Conservation (phyloP, 2,329 filamentous ascomycete species). For the Pestalotiopsis sp. region DNA sequence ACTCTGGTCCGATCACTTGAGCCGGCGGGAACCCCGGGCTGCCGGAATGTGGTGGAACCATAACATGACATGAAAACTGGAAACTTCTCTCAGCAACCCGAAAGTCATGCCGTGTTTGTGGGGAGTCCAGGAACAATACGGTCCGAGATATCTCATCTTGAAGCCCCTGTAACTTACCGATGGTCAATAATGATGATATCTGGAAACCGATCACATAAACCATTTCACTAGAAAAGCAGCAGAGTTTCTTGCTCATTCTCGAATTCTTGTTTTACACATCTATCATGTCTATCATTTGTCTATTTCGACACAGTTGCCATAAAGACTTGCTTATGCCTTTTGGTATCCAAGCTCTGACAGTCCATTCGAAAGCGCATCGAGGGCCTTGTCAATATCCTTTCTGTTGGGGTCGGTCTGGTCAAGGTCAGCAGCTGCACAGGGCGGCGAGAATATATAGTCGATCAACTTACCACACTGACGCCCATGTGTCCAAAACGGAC, state of each 20-base stretch:
- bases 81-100: neutral
- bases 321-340: conserved; percentile 38
- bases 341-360: conserved; percentile 73
- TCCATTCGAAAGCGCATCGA: conserved; percentile 75
- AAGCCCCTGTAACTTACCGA: no score
- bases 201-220: neutral
- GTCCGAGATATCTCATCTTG: no score
- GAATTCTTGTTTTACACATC: neutral
- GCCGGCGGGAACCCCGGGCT: neutral
- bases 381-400: conserved; percentile 81
- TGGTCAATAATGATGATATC: no score
- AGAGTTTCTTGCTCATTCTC: neutral
- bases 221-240: neutral
- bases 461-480: conserved; percentile 72
- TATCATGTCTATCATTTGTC: conserved; percentile 4
- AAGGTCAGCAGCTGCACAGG: conserved; percentile 20
- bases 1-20: conserved; percentile 3
- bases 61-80: neutral
- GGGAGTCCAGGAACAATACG: neutral
- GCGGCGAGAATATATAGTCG: neutral
- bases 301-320: neutral
- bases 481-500: conserved; percentile 98
- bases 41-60: neutral
- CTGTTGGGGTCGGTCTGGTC: conserved; percentile 72
- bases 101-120: neutral